Base-by-base conservation (phyloP, 2,329 filamentous ascomycete species). In the Aureobasidium lini region DNA sequence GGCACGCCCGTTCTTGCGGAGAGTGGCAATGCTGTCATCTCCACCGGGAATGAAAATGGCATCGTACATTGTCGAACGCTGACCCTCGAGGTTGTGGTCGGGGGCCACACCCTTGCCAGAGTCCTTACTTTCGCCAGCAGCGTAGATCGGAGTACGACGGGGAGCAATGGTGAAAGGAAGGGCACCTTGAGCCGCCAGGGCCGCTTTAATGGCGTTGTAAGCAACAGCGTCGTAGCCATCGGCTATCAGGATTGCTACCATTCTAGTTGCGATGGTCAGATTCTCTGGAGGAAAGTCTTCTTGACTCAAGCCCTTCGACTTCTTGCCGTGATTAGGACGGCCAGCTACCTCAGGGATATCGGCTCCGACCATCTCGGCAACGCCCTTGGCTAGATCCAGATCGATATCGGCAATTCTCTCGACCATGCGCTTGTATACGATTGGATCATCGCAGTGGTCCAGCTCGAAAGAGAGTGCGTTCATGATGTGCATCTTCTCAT, bases 31-130 rank as follows among this genome's bases (percentile, higher is more conserved):
- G 0, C 84, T 83, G 60, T 85, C 77, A 0, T 79, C 76, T 1
- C 90, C 89, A 1, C 88, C 88, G 1, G 89, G 89, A 2, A 95
- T 75, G 67, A 90, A 91, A 31, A 92, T 69, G 0, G 88, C 85
- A 69, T 94, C 90, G 63, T 93, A 93, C 79, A 94, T 84, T 37
- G 87, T 90, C 31, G 85, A 89, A 15, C 89, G 83, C 81, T 88
- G 85, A 0, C 88, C 89, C 65, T 92, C 87, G 52, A 93, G 83
- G 69, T 92, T 87, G 69, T 94, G 88, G 65, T 91, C 86, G 0
- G 90, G 85, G 28, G 81, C 73, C 0, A 88, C 73, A 5, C 83
- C 84, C 59, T 79, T 79, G 40, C 77, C 73, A 2, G 72, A 70
- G 0, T 73, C 75, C 49, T 79, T 79, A 63, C 82, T 78, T 61